These are phyloP conservation scores for Lactarius sanguifluus DNA, from an alignment of 768 basidiomycete genomes.

Conservation along the genomic window DNA sequence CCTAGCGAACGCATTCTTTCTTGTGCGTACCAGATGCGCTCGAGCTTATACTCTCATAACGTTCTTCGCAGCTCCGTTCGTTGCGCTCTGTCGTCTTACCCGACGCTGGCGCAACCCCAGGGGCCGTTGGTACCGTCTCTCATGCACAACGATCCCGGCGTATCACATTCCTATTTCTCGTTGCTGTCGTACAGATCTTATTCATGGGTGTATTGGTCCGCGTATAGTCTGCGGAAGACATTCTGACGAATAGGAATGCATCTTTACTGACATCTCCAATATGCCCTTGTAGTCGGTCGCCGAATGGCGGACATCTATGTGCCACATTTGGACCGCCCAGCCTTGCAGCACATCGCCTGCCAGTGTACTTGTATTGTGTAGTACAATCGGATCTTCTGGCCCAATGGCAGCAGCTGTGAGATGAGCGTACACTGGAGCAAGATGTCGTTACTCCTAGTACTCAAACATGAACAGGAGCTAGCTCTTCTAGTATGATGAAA, in stretches of 20 bases:
- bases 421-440: background rate
- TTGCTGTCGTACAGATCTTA: slow-evolving; percentile 76
- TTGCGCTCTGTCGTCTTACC: slow-evolving; percentile 90
- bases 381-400: background rate
- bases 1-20: slow-evolving; percentile 89
- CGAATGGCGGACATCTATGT: background rate
- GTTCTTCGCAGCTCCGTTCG: slow-evolving; percentile 75
- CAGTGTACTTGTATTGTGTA: background rate
- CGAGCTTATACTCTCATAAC: background rate
- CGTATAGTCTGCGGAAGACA: slow-evolving; percentile 38
- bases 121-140: slow-evolving; percentile 37
- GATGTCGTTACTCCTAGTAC: background rate
- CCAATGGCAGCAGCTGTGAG: background rate
- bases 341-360: background rate
- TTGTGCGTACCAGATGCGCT: slow-evolving; percentile 53
- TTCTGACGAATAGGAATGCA: background rate
- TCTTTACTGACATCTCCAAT: slow-evolving; percentile 2
- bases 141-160: slow-evolving; percentile 75
- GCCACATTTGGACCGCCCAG: background rate
- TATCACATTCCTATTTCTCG: slow-evolving; percentile 85
- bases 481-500: too few relatives aligned
- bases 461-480: background rate
- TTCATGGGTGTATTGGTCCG: slow-evolving; percentile 86
- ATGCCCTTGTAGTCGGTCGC: background rate
- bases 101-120: slow-evolving; percentile 54